phyloP scores from a whole-genome alignment of 768 basidiomycete genomes.

The Lactarius pseudohatsudake region DNA sequence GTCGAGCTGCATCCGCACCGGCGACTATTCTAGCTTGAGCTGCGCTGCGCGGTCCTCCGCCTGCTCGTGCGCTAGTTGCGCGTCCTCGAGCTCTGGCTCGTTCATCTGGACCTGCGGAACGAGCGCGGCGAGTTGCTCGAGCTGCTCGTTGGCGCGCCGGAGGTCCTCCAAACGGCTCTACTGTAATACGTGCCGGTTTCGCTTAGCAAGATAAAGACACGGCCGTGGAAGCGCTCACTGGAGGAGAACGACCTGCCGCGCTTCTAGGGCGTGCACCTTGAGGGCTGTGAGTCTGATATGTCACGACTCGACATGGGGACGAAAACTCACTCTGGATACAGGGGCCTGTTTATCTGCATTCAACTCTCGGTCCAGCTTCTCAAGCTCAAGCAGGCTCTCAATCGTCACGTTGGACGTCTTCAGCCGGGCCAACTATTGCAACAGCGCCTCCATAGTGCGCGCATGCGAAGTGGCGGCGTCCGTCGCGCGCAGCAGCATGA shows the following conservation, averaged over 20 bases:
- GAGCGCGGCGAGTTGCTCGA: too few species aligned
- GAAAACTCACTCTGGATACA: constrained; percentile 54
- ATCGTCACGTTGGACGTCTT: too few species aligned
- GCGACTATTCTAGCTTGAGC: constrained; percentile 33
- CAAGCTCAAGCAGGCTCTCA: constrained; percentile 54
- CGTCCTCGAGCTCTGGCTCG: constrained; percentile 37
- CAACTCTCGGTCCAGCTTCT: constrained; percentile 58
- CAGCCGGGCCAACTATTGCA: constrained; percentile 32
- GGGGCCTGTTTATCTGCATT: too few species aligned
- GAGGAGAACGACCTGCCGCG: constrained; percentile 61
- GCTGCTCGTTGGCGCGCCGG: too few species aligned
- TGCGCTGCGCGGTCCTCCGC: constrained; percentile 30
- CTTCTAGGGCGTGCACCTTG: constrained; percentile 57
- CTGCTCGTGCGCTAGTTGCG: constrained; percentile 30
- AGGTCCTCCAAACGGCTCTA: too few species aligned
- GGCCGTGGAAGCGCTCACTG: constrained; percentile 47
- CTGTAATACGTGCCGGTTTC: constrained; percentile 55
- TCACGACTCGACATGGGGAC: neutral
- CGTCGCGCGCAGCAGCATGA: constrained; percentile 43
- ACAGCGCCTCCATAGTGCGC: constrained; percentile 57
- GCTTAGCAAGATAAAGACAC: constrained; percentile 63
- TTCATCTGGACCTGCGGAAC: too few species aligned
- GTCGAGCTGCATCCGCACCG: constrained; percentile 64
- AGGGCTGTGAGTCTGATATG: constrained; percentile 15
- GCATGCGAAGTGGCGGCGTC: constrained; percentile 50